Base-by-base conservation (phyloP, 176 grass and related monocot species). In the Oryza coarctata region DNA sequence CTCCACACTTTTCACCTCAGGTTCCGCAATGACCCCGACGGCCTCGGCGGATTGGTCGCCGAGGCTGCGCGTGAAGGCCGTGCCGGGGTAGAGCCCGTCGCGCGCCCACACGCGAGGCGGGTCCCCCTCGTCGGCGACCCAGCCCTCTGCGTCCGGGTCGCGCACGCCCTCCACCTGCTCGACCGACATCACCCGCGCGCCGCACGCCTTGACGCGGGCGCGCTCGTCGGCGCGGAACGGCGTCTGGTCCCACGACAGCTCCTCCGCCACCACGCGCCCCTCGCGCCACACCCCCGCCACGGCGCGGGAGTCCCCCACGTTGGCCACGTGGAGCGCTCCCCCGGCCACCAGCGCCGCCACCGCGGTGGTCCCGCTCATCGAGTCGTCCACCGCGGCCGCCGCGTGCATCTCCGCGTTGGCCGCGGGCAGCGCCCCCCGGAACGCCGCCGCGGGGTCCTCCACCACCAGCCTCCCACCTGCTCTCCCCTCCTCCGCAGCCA, bases 291-390 rank as follows among this genome's bases (percentile, higher is more conserved):
- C 87, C 23, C 91, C 96, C 1, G 93, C 87, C 0, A 95, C 90
- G 22, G 96, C 96, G 75, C 96, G 88, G 5, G 96, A 99, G 63
- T 99, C 96, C 0, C 96, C 96, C 1, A 99, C 96, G 85, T 99
- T 99, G 22, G 96, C 96, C 8, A 99, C 89, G 33, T 94, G 88
- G 40, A 99, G 89, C 29, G 73, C 73, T 22, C 52, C 85, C 9
- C 91, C 85, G 12, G 74, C 70, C 23, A 95, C 89, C 27, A 99
- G 91, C 1, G 92, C 96, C 12, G 86, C 87, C 18, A 99, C 94
- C 22, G 96, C 96, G 5, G 96, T 99, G 30, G 96, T 99, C 43
- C 96, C 96, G 75, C 96, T 99, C 96, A 94, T 99, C 68, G 87
- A 90, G 75, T 99, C 91, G 71, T 99, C 93, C 38, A 99, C 90